Conservation (phyloP, 2,329 filamentous ascomycete genomes). For the Pseudocercospora musae region DNA sequence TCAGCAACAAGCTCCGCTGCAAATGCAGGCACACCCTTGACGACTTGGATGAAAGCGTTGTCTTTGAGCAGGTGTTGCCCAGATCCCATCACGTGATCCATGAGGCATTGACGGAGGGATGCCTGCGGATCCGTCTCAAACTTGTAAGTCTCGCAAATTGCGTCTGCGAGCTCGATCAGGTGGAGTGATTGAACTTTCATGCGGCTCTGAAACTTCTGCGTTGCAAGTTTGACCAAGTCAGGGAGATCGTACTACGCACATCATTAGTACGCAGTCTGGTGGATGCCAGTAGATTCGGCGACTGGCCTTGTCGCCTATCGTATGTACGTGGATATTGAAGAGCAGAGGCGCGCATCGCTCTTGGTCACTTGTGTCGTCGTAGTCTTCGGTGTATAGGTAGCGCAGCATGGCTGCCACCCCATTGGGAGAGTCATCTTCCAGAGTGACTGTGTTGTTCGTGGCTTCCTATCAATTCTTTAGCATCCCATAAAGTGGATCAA, state of each 20-base stretch:
- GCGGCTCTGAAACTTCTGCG: no score
- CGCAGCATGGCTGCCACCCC: conserved; percentile 13
- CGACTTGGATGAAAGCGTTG: not conserved
- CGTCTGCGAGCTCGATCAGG: not conserved
- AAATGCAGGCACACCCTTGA: not conserved
- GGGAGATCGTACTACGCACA: not conserved
- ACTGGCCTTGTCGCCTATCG: conserved; percentile 5
- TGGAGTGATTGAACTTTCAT: accelerated
- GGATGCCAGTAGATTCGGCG: no score
- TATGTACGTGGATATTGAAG: conserved; percentile 2
- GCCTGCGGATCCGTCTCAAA: not conserved
- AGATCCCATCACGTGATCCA: not conserved
- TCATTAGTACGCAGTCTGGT: no score
- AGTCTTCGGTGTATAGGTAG: conserved; percentile 8
- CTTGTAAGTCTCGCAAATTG: not conserved
- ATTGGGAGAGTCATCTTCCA: conserved; percentile 6
- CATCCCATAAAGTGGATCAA: no score
- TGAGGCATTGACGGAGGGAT: not conserved
- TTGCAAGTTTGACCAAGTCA: not conserved
- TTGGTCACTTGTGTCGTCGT: not conserved
- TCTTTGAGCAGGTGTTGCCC: not conserved
- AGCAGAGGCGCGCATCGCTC: not conserved
- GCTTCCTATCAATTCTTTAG: no score
- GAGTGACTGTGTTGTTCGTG: not conserved
- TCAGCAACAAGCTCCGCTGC: not conserved